Evolutionary conservation across 176 grass and related monocot species (phyloP).

Genomic region (Guadua angustifolia): DNA sequence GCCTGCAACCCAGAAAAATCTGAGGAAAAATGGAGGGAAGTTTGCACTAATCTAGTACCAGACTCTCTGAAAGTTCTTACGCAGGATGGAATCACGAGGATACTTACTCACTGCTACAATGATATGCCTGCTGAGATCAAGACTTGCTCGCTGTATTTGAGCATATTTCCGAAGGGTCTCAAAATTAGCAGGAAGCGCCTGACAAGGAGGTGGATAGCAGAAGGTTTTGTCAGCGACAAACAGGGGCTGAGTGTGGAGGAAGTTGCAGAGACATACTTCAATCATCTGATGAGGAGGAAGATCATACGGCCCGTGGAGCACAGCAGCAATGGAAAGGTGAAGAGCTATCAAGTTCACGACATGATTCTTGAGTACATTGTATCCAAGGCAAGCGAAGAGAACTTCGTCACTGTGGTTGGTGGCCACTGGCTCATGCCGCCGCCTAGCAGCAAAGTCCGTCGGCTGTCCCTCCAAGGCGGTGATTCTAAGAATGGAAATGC

Average conservation of each 20-base stretch:
- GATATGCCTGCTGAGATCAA: neutral
- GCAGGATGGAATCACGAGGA: neutral
- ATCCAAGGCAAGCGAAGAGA: neutral
- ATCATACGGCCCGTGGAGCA: neutral
- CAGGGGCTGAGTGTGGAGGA: neutral
- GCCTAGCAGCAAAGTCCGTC: neutral
- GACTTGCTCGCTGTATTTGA: slow-evolving; percentile 15
- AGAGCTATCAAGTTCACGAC: slow-evolving; percentile 1
- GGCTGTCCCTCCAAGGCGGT: neutral
- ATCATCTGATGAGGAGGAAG: neutral
- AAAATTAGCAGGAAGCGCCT: neutral
- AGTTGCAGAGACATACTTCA: slow-evolving; percentile 1
- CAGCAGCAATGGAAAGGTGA: slow-evolving; percentile 1
- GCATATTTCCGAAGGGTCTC: neutral
- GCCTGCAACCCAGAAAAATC: neutral
- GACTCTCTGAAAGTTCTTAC: neutral
- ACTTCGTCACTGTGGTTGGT: neutral
- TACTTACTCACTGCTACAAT: slow-evolving; percentile 3
- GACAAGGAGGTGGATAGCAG: neutral
- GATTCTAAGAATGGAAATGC: neutral
- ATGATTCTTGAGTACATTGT: neutral
- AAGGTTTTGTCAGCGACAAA: slow-evolving; percentile 14
- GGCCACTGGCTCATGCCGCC: neutral
- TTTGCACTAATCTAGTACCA: neutral
- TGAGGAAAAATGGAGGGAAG: neutral